These are phyloP conservation scores for Suhomyces chickasaworum DNA, from an alignment of 1,139 yeast genomes.

Conservation along the genomic window DNA sequence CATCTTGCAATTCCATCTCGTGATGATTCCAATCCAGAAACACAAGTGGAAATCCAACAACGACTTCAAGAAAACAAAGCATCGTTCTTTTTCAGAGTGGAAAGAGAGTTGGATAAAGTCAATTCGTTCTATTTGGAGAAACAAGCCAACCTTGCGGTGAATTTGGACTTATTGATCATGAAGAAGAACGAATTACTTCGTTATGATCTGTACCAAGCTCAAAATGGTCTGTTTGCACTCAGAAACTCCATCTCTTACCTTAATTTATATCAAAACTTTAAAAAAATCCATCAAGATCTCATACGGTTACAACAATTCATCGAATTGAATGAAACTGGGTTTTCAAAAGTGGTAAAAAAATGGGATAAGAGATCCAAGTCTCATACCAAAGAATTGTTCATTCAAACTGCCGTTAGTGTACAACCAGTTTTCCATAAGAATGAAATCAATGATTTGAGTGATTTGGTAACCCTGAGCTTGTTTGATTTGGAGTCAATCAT, in stretches of 20 bases:
- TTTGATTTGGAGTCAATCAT: slow-evolving; percentile 85
- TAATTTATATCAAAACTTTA: slow-evolving; percentile 80
- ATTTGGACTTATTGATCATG: slow-evolving; percentile 72
- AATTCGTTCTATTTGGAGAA: slow-evolving; percentile 86
- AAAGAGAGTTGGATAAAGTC: slow-evolving; percentile 92
- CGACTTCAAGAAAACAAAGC: slow-evolving; percentile 88
- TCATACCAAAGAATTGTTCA: slow-evolving; percentile 87
- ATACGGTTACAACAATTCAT: slow-evolving; percentile 89
- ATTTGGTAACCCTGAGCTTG: slow-evolving; percentile 71
- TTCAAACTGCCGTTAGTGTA: slow-evolving; percentile 90
- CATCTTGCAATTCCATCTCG: slow-evolving; percentile 55
- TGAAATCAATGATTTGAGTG: slow-evolving; percentile 83
- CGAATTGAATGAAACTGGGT: slow-evolving; percentile 92
- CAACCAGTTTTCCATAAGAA: slow-evolving; percentile 95
- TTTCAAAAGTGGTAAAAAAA: slow-evolving; percentile 89
- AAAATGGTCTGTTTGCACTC: slow-evolving; percentile 26
- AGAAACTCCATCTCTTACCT: slow-evolving; percentile 47
- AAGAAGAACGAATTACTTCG: slow-evolving; percentile 62
- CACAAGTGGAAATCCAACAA: slow-evolving; percentile 49
- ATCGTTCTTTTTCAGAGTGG: slow-evolving; percentile 87
- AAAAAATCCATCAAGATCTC: slow-evolving; percentile 84
- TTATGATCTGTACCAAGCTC: slow-evolving; percentile 23
- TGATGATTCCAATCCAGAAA: slow-evolving; percentile 18
- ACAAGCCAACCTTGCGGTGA: slow-evolving; percentile 79
- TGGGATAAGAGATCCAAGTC: slow-evolving; percentile 98